These are phyloP conservation scores for Tolypocladium album DNA, from an alignment of 2,329 filamentous ascomycete species.

Conservation along the genomic window DNA sequence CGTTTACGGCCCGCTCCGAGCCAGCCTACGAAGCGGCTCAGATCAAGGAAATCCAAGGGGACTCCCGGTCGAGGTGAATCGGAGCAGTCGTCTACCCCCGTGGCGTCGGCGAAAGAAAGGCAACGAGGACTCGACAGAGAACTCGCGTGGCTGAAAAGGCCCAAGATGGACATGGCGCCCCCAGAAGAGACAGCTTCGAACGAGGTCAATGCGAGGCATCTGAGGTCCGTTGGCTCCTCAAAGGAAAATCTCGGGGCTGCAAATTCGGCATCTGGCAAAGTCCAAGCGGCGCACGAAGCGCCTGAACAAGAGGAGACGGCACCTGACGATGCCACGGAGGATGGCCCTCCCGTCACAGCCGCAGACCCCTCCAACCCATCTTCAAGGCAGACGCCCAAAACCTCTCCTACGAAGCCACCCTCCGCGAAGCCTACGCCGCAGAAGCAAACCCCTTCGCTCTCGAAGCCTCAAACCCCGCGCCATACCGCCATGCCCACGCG, in stretches of 20 bases:
- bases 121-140: not conserved
- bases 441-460: not conserved
- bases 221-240: not conserved
- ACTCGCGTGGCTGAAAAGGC: not conserved
- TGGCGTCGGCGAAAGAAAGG: not conserved
- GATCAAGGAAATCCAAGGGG: not conserved
- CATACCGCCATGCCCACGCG: constrained; percentile 12
- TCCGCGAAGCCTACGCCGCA: not conserved
- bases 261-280: not conserved
- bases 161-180: not conserved
- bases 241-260: not conserved
- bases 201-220: not conserved
- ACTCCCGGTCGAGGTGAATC: not conserved
- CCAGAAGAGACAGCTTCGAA: not conserved
- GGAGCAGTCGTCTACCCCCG: not conserved
- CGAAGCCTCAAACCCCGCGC: constrained; percentile 15
- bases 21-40: not conserved
- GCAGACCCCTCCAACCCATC: not conserved
- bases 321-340: not conserved
- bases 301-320: not conserved
- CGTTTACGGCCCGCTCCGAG: not conserved
- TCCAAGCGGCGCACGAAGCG: not conserved
- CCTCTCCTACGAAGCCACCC: constrained; percentile 8
- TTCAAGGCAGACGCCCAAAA: not conserved
- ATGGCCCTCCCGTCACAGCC: not conserved